Conservation (phyloP, 2,329 filamentous ascomycete species). For the Paecilomyces sp. region DNA sequence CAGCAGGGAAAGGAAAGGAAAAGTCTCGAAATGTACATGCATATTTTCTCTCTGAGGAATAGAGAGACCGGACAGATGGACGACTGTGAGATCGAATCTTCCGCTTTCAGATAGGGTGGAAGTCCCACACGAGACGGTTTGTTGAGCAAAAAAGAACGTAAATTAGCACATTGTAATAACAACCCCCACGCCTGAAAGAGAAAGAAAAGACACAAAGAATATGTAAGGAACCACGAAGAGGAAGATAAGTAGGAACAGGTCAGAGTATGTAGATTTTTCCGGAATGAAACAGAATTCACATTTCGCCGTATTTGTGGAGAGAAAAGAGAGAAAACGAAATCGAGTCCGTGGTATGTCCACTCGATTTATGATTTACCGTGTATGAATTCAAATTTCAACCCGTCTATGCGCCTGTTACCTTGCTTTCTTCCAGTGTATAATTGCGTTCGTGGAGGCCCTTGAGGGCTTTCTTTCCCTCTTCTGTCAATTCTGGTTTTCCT, state of each 20-base stretch:
- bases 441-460: slow-evolving; percentile 48
- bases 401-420: slow-evolving; percentile 24
- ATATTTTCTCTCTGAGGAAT: not conserved
- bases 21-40: not conserved
- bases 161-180: not conserved
- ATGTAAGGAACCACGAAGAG: not conserved
- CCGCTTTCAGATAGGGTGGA: no score
- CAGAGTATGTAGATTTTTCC: not conserved
- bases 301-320: not conserved
- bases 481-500: slow-evolving; percentile 56
- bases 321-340: slow-evolving; percentile 2
- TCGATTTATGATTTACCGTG: not conserved
- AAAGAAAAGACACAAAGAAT: not conserved
- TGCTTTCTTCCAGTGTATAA: slow-evolving; percentile 41
- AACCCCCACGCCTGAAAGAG: not conserved
- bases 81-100: not conserved
- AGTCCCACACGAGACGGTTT: not conserved
- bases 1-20: not conserved
- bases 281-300: not conserved
- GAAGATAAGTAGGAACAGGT: no score
- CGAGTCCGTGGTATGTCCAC: slow-evolving; percentile 3
- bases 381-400: not conserved
- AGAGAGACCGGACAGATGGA: no score
- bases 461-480: slow-evolving; percentile 54
- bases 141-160: not conserved